Evolutionary conservation across 2,329 filamentous ascomycete species (phyloP).

Genomic region (Xylariaceae sp.): DNA sequence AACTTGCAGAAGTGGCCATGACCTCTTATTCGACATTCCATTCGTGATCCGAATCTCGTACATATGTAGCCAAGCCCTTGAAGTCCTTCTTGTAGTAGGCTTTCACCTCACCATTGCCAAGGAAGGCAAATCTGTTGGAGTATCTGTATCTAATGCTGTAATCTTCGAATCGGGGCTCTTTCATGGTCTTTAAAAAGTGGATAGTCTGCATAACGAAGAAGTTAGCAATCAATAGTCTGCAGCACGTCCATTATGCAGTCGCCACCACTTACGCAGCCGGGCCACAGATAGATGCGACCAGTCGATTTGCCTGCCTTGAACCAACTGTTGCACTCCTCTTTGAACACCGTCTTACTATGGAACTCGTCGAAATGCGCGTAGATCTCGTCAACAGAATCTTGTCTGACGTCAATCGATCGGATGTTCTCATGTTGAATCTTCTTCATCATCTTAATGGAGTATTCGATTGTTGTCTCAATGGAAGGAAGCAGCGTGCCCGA

Average conservation of each 20-base stretch:
- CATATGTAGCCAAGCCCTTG: neutral
- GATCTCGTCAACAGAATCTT: conserved; percentile 33
- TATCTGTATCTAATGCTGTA: conserved; percentile 13
- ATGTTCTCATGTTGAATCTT: conserved; percentile 36
- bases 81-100: conserved; percentile 6
- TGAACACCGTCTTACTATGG: conserved; percentile 29
- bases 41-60: neutral
- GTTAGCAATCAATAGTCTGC: neutral
- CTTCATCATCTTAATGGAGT: conserved; percentile 36
- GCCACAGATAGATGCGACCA: conserved; percentile 15
- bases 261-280: conserved; percentile 6
- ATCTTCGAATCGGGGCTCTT: conserved; percentile 20
- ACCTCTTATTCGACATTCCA: neutral
- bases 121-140: conserved; percentile 15
- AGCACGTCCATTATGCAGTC: neutral
- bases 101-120: conserved; percentile 14
- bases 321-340: conserved; percentile 1
- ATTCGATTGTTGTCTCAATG: conserved; percentile 29
- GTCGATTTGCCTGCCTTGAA: conserved; percentile 1
- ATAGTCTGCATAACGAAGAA: neutral
- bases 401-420: conserved; percentile 32
- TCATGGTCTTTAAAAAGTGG: conserved; percentile 17
- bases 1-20: neutral
- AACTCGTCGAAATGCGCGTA: conserved; percentile 32
- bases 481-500: conserved; percentile 19